Evolutionary conservation across 2,329 filamentous ascomycete species (phyloP).

Genomic region (Fonsecaea pedrosoi): DNA sequence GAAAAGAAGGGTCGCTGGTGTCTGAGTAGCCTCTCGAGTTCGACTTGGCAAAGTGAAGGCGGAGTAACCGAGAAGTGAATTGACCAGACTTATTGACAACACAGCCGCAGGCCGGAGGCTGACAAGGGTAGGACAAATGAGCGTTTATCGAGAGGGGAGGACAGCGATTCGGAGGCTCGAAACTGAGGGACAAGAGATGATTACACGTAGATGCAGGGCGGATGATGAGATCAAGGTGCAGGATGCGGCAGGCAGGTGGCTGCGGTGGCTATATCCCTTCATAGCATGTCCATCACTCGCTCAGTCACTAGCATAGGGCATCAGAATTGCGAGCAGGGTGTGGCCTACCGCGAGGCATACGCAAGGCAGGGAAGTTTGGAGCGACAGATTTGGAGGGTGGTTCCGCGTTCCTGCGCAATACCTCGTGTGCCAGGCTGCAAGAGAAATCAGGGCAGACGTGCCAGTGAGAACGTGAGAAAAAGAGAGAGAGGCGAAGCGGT

Average conservation of each 20-base stretch:
- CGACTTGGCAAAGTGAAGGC: slow-evolving; percentile 9
- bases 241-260: slow-evolving; percentile 12
- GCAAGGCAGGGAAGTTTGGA: slow-evolving; percentile 14
- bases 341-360: slow-evolving; percentile 16
- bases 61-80: neutral
- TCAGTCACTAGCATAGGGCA: slow-evolving; percentile 17
- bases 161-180: neutral
- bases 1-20: neutral
- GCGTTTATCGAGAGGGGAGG: slow-evolving; percentile 11
- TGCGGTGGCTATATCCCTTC: slow-evolving; percentile 13
- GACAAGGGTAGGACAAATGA: slow-evolving; percentile 13
- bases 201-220: slow-evolving; percentile 14
- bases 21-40: neutral
- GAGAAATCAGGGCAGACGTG: slow-evolving; percentile 19
- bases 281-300: slow-evolving; percentile 21
- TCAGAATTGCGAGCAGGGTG: slow-evolving; percentile 8
- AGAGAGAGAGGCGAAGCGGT: neutral
- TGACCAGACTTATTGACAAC: slow-evolving; percentile 11
- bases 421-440: slow-evolving; percentile 18
- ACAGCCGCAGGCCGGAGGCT: slow-evolving; percentile 8
- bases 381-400: slow-evolving; percentile 11
- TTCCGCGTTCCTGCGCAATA: slow-evolving; percentile 30
- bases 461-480: slow-evolving; percentile 6
- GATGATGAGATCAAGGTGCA: slow-evolving; percentile 25
- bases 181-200: neutral